These are phyloP conservation scores for Fusarium protoensiforme DNA, from an alignment of 2,329 filamentous ascomycete species.

Conservation along the genomic window DNA sequence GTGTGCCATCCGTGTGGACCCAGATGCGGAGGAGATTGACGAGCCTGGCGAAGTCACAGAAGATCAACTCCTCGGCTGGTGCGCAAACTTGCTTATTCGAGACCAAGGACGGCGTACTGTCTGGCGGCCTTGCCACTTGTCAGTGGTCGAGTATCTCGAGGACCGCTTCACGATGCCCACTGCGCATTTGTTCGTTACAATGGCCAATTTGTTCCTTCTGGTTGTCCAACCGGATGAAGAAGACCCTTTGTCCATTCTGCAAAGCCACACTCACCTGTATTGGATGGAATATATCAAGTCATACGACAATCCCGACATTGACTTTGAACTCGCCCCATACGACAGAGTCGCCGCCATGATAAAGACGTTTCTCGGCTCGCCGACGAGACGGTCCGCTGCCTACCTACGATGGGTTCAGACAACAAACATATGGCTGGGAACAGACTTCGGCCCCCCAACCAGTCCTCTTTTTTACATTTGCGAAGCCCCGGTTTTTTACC, in stretches of 20 bases:
- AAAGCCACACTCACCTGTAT: accelerated
- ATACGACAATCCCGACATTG: neutral
- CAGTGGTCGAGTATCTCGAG: neutral
- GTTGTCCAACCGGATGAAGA: neutral
- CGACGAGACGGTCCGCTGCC: neutral
- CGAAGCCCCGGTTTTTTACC: neutral
- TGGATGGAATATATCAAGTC: neutral
- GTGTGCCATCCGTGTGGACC: neutral
- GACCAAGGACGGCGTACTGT: too few relatives aligned
- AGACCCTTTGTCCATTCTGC: neutral
- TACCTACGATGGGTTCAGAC: neutral
- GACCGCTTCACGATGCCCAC: neutral
- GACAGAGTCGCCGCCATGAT: neutral
- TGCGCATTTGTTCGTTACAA: neutral
- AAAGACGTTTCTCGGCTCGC: neutral
- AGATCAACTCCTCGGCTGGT: neutral
- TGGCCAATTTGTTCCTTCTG: neutral
- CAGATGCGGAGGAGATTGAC: neutral
- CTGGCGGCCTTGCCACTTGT: neutral
- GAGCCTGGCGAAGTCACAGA: neutral
- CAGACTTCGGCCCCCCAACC: too few relatives aligned
- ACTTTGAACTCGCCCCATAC: neutral
- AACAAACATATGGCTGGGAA: too few relatives aligned
- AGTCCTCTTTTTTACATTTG: neutral
- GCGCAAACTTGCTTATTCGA: neutral